Evolutionary conservation across 129 eudicot genomes (phyloP).

Genomic region (Ambrosia trifida): DNA sequence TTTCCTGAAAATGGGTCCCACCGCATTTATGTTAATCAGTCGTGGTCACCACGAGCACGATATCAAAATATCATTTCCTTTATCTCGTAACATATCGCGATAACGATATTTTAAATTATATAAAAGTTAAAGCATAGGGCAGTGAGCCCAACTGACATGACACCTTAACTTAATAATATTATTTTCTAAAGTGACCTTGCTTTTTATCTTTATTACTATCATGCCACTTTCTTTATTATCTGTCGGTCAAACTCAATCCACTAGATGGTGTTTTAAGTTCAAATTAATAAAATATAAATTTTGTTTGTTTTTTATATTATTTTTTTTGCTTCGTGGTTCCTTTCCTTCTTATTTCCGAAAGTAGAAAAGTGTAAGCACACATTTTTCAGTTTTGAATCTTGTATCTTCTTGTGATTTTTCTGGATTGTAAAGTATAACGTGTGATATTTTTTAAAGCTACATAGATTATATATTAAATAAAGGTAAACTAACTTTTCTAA

Average conservation of each 20-base stretch:
- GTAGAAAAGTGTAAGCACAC: background rate
- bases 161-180: constrained; percentile 27
- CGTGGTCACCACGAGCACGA: constrained; percentile 42
- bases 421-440: background rate
- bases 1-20: constrained; percentile 28
- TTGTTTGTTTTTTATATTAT: no score
- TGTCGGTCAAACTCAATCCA: constrained; percentile 27
- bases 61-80: background rate
- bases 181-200: background rate
- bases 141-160: constrained; percentile 41
- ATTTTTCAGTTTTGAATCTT: background rate
- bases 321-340: constrained; percentile 1
- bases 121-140: constrained; percentile 18
- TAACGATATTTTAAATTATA: constrained; percentile 1
- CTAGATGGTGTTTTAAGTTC: background rate
- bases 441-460: background rate
- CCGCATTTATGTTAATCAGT: constrained; percentile 24
- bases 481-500: no score
- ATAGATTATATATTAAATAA: no score
- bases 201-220: constrained; percentile 8
- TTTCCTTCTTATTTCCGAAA: background rate
- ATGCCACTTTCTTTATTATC: constrained; percentile 17
- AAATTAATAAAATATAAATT: no score
- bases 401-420: background rate
- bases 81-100: constrained; percentile 24